phyloP scores from a whole-genome alignment of 2,329 filamentous ascomycete genomes.

The Alternaria sp. region DNA sequence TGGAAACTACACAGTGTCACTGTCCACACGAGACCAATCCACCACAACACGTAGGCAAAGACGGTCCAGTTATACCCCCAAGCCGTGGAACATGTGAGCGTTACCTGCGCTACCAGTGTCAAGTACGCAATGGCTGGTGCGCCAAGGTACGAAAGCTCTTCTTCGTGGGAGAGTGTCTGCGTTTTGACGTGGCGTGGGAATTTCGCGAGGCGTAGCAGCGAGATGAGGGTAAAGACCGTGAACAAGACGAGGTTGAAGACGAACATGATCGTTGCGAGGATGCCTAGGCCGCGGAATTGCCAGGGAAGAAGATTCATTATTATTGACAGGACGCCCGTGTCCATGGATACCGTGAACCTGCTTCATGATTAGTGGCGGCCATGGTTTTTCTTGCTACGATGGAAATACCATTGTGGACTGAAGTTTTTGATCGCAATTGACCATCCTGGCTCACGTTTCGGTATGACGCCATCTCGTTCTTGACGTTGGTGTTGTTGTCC shows the following conservation, averaged over 20 bases:
- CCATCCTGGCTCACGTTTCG: slow-evolving; percentile 18
- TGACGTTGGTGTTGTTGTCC: background rate
- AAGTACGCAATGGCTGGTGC: slow-evolving; percentile 68
- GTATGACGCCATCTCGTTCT: background rate
- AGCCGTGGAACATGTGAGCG: slow-evolving; percentile 69
- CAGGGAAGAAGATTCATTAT: slow-evolving; percentile 65
- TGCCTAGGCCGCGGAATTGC: slow-evolving; percentile 61
- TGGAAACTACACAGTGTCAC: slow-evolving; percentile 23
- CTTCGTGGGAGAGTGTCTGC: slow-evolving; percentile 64
- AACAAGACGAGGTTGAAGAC: slow-evolving; percentile 29
- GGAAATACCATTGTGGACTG: slow-evolving; percentile 23
- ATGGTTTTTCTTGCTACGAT: background rate
- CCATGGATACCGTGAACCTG: slow-evolving; percentile 55
- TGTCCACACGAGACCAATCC: slow-evolving; percentile 32
- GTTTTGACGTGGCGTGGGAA: slow-evolving; percentile 16
- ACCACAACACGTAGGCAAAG: slow-evolving; percentile 46
- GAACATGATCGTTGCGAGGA: slow-evolving; percentile 28
- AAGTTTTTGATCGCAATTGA: slow-evolving; percentile 30
- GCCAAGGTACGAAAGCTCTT: slow-evolving; percentile 72
- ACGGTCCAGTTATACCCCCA: slow-evolving; percentile 70
- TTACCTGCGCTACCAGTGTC: slow-evolving; percentile 71
- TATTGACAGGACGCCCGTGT: slow-evolving; percentile 68
- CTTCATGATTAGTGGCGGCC: background rate
- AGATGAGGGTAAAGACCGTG: slow-evolving; percentile 17
- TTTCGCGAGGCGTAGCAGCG: slow-evolving; percentile 15